Conservation (phyloP, 176 grass and related monocot species). For the Hordeum vulgare region DNA sequence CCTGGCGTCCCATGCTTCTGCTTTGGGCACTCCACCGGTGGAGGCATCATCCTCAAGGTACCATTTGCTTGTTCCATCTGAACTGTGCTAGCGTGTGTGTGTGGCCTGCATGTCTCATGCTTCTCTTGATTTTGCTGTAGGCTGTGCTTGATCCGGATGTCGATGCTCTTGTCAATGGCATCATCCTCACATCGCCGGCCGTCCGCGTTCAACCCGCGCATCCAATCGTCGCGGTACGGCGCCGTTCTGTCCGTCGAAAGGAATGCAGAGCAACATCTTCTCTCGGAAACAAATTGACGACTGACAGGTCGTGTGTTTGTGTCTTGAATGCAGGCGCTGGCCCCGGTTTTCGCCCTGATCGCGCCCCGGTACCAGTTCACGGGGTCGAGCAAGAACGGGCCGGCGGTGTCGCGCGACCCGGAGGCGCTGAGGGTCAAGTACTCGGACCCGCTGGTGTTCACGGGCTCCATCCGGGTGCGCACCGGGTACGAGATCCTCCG, state of each 20-base stretch:
- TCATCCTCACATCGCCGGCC: slow-evolving; percentile 79
- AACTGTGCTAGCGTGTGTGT: too few species aligned
- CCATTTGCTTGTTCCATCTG: neutral
- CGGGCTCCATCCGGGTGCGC: slow-evolving; percentile 63
- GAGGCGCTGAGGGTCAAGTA: slow-evolving; percentile 70
- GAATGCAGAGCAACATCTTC: neutral
- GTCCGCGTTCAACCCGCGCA: slow-evolving; percentile 73
- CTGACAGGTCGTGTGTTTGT: neutral
- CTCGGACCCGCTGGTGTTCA: slow-evolving; percentile 83
- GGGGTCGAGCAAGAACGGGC: slow-evolving; percentile 31
- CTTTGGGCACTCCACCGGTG: slow-evolving; percentile 93
- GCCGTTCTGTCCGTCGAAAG: neutral
- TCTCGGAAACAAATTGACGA: neutral
- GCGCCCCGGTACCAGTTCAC: slow-evolving; percentile 70
- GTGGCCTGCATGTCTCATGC: too few species aligned
- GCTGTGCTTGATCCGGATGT: slow-evolving; percentile 70
- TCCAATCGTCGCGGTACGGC: slow-evolving; percentile 48
- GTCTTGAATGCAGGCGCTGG: slow-evolving; percentile 34
- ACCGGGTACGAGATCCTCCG: slow-evolving; percentile 82
- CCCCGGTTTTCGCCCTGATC: slow-evolving; percentile 64
- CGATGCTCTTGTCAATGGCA: slow-evolving; percentile 33
- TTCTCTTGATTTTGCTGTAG: slow-evolving; percentile 26
- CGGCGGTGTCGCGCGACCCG: slow-evolving; percentile 55
- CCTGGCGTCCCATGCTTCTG: slow-evolving; percentile 72
- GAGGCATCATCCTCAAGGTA: slow-evolving; percentile 88